phyloP scores from a whole-genome alignment of 805 yeast genomes.

The Saccharomycopsis malanga region DNA sequence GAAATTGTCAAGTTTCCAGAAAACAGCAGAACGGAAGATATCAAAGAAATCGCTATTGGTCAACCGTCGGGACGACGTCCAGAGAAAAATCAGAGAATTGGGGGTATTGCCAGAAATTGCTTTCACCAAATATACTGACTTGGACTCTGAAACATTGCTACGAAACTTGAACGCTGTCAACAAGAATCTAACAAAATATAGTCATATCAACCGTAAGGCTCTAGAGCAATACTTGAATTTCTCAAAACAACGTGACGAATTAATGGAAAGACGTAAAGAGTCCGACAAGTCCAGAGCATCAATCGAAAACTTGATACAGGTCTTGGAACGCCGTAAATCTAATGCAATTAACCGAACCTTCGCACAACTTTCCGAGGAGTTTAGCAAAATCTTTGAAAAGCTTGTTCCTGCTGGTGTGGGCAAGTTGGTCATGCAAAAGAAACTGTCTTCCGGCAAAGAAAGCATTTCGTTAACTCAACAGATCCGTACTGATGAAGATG shows the following conservation, averaged over 20 bases:
- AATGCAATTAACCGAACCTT: conserved; percentile 78
- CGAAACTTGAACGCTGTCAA: conserved; percentile 46
- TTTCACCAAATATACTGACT: conserved; percentile 39
- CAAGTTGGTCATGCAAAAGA: conserved; percentile 54
- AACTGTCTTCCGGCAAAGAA: conserved; percentile 25
- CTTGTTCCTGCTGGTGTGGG: conserved; percentile 85
- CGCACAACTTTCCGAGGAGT: conserved; percentile 64
- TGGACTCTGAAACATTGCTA: conserved; percentile 47
- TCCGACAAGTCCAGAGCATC: conserved; percentile 63
- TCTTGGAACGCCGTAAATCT: conserved; percentile 70
- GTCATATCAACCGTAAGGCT: conserved; percentile 84
- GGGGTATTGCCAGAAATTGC: conserved; percentile 92
- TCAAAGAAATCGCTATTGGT: conserved; percentile 54
- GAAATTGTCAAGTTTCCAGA: conserved; percentile 54
- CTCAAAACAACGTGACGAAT: conserved; percentile 61
- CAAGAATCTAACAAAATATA: conserved; percentile 51
- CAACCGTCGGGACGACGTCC: conserved; percentile 63
- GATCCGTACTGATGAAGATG: conserved; percentile 24
- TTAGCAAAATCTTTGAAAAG: conserved; percentile 65
- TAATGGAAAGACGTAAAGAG: conserved; percentile 59
- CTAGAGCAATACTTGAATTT: conserved; percentile 74
- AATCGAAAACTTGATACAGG: conserved; percentile 62
- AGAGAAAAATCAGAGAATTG: conserved; percentile 65
- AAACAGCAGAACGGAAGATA: conserved; percentile 55
- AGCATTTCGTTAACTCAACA: conserved; percentile 10